Conservation (phyloP, 768 basidiomycete species). For the Pisolithus marmoratus region DNA sequence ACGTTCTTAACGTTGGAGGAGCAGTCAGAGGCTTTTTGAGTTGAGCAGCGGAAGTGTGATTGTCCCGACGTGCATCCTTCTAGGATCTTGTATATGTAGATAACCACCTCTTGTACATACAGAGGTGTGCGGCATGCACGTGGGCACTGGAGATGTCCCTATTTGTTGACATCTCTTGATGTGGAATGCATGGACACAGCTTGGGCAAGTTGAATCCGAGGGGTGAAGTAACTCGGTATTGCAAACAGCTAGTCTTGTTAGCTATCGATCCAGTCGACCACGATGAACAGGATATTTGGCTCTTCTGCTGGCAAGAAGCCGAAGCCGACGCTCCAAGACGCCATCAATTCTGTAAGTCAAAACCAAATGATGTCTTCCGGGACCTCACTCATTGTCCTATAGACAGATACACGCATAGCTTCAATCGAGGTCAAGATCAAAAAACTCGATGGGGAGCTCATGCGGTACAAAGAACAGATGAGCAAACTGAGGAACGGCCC, state of each 20-base stretch:
- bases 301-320: conserved; percentile 72
- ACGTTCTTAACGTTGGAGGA: conserved; percentile 85
- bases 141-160: too few species aligned
- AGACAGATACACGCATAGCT: conserved; percentile 86
- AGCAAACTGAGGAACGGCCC: conserved; percentile 88
- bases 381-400: neutral
- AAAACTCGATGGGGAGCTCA: conserved; percentile 92
- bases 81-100: neutral
- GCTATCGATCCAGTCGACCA: neutral
- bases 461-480: conserved; percentile 94
- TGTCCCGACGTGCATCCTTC: neutral
- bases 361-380: neutral
- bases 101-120: neutral
- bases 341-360: conserved; percentile 74
- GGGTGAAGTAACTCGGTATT: too few species aligned
- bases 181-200: too few species aligned
- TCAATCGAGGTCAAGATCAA: conserved; percentile 95
- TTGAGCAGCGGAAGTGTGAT: conserved; percentile 19
- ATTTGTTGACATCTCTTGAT: too few species aligned
- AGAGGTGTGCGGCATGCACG: too few species aligned
- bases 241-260: neutral
- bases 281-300: conserved; percentile 86
- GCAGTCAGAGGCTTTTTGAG: conserved; percentile 87
- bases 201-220: too few species aligned
- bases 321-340: conserved; percentile 82